phyloP scores from a whole-genome alignment of 331 rosid species.

The Malus hybrid region DNA sequence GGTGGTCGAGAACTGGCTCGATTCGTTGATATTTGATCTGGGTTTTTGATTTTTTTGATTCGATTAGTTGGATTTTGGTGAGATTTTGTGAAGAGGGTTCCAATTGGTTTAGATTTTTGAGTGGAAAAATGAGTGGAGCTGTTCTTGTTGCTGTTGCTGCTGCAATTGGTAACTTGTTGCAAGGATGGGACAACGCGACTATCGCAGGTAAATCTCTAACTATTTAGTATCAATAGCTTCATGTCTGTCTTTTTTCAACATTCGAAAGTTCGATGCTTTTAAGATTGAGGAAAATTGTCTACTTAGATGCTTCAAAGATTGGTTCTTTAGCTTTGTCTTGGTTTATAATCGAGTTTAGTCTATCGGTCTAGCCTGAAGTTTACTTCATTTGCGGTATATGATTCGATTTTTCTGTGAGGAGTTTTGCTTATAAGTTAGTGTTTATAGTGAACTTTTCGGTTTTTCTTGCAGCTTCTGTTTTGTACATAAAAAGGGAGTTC shows the following conservation, averaged over 20 bases:
- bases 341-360: background rate
- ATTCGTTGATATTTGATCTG: constrained; percentile 23
- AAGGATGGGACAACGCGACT: constrained; percentile 96
- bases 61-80: background rate
- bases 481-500: constrained; percentile 74
- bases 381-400: background rate
- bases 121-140: constrained; percentile 64
- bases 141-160: constrained; percentile 68
- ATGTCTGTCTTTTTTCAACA: background rate
- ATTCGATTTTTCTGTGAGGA: background rate
- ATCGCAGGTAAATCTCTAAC: constrained; percentile 51
- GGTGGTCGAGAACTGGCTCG: background rate
- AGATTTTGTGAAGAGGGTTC: background rate
- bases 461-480: constrained; percentile 53
- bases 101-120: constrained; percentile 4
- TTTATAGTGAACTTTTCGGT: background rate
- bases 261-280: constrained; percentile 2
- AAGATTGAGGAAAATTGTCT: background rate
- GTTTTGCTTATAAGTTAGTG: background rate
- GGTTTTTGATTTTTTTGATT: constrained; percentile 11
- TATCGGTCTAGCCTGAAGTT: background rate
- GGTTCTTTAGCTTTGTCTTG: background rate
- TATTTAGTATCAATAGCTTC: background rate
- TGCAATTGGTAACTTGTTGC: constrained; percentile 68
- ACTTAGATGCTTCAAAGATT: background rate